These are phyloP conservation scores for Chlorella vulgaris DNA, from an alignment of 139 green algal genomes.

Conservation along the genomic window DNA sequence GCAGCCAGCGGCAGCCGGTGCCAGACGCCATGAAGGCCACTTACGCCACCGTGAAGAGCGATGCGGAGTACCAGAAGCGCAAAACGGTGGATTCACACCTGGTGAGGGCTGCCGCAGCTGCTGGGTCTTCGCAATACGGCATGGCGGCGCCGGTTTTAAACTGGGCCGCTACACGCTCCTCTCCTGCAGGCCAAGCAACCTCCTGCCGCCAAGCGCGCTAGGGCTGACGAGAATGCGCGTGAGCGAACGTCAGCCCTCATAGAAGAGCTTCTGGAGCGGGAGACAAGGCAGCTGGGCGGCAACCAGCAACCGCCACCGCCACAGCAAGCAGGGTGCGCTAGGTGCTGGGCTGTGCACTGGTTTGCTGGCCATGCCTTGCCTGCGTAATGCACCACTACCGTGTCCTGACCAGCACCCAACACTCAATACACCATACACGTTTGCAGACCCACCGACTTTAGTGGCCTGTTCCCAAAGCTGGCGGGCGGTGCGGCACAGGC, in stretches of 20 bases:
- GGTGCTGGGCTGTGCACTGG: neutral
- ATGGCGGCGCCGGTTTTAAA: neutral
- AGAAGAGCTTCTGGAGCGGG: constrained; percentile 21
- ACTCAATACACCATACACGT: neutral
- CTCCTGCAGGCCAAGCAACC: neutral
- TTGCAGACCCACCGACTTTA: constrained; percentile 24
- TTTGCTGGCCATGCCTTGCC: no score
- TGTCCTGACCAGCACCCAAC: no score
- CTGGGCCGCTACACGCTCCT: neutral
- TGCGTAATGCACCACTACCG: no score
- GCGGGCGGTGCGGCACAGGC: neutral
- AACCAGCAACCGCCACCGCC: neutral
- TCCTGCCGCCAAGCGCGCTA: neutral
- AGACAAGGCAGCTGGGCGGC: constrained; percentile 1
- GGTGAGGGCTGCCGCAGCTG: neutral
- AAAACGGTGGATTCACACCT: constrained; percentile 13
- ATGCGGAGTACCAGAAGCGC: constrained; percentile 20
- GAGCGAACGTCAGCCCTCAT: neutral
- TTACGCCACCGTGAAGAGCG: constrained; percentile 2
- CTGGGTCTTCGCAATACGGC: neutral
- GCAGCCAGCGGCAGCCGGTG: neutral
- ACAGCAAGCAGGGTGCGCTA: neutral
- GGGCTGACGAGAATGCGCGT: constrained; percentile 4
- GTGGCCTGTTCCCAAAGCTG: constrained; percentile 28
- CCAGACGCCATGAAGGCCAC: neutral